Percentiles rank a stretch among this genome's conserved stretches.
Evolutionary conservation across 2,329 filamentous ascomycete genomes (phyloP).

Genomic region (Ophiostoma novo-ulmi): DNA sequence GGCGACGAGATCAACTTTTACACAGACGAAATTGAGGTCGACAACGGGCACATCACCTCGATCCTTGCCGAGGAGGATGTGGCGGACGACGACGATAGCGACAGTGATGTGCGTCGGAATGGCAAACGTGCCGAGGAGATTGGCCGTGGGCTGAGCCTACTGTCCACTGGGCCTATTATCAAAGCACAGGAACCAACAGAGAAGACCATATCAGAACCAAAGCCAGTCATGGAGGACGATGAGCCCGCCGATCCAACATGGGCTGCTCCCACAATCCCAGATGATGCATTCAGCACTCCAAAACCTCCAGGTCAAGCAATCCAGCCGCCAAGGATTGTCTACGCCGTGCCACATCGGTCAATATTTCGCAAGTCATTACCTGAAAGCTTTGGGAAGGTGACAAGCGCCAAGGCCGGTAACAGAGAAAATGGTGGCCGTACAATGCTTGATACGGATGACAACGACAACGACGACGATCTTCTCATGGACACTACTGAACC

Average conservation of each 20-base stretch:
- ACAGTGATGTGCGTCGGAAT: slow-evolving; percentile 25
- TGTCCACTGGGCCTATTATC: background rate
- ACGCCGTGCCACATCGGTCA: background rate
- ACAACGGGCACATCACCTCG: slow-evolving; percentile 76
- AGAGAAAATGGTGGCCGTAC: slow-evolving; percentile 22
- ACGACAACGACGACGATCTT: slow-evolving; percentile 29
- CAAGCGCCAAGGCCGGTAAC: background rate
- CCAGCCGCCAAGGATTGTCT: background rate
- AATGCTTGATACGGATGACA: slow-evolving; percentile 28
- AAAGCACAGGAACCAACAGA: background rate
- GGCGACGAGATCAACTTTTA: slow-evolving; percentile 85
- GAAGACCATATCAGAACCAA: background rate
- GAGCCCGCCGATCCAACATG: slow-evolving; percentile 36
- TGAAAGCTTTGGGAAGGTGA: background rate
- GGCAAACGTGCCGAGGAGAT: slow-evolving; percentile 21
- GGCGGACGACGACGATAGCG: slow-evolving; percentile 28
- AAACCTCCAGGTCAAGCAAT: background rate
- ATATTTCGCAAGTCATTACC: slow-evolving; percentile 20
- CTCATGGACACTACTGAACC: slow-evolving; percentile 8
- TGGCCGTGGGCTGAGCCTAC: background rate
- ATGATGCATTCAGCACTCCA: slow-evolving; percentile 25
- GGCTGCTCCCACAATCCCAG: slow-evolving; percentile 37
- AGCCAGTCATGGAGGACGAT: background rate
- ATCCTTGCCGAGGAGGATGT: slow-evolving; percentile 34
- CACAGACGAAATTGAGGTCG: slow-evolving; percentile 76